Evolutionary conservation across 2,329 filamentous ascomycete species (phyloP), one percentile per base, ranked within the genome.

Genomic region (Gyromitra esculenta): DNA sequence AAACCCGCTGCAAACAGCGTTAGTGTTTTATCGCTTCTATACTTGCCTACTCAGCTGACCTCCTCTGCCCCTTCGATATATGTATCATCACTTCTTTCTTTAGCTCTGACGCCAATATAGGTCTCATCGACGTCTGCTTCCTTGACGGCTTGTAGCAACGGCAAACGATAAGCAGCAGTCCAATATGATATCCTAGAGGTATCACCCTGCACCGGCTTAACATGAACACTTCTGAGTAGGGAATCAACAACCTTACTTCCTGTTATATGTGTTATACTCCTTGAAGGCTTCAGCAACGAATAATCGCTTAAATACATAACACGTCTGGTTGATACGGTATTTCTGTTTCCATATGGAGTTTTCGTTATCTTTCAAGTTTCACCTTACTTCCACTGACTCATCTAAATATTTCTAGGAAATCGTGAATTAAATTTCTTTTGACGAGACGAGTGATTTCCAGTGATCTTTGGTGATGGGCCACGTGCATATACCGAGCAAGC

Each of bases 401-500:
- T 35, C 11, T 35, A 4, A 52, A 11, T 57, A 57, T 6, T 35
- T 35, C 25, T 15, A 57, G 21, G 63, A 25, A 54, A 41, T 13
- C 13, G 5, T 50, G 39, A 18, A 5, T 1, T 13, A 21, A 41
- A 9, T 21, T 39, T 37, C 43, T 8, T 1, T 6, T 0, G 13
- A 13, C 9, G 35, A 8, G 39, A 9, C 72, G 72, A 75, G 72
- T 75, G 72, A 75, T 65, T 50, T 11, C 9, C 8, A 50, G n/a
- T 75, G 72, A 71, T 59, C 3, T 21, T 4, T 25, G n/a, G 25
- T 21, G 8, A 41, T 54, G 56, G 35, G 31, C 57, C 66, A 75
- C 65, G 56, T 65, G 72, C 43, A 71, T 64, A 21, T 52, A 25
- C 54, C 56, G 54, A 57, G 56, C 63, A 68, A 63, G 63, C 71